phyloP scores from a whole-genome alignment of 2,329 filamentous ascomycete species.

The Ophiostoma sp. region DNA sequence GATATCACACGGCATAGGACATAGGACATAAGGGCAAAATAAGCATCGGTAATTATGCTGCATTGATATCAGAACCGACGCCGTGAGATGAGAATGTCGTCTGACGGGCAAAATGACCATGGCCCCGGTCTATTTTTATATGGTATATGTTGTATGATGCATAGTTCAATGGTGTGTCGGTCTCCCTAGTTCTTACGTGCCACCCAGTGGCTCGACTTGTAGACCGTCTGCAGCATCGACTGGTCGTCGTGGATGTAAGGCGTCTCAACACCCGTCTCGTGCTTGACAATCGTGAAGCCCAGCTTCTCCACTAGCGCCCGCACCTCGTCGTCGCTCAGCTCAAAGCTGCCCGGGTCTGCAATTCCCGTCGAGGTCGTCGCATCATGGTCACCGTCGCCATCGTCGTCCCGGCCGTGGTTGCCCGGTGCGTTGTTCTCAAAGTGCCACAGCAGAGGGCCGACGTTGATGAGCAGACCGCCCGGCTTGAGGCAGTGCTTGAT shows the following conservation, averaged over 20 bases:
- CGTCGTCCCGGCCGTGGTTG: constrained; percentile 54
- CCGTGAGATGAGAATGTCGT: constrained; percentile 8
- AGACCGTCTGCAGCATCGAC: constrained; percentile 85
- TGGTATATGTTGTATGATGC: neutral
- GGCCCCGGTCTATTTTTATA: neutral
- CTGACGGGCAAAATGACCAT: neutral
- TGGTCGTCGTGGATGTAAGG: constrained; percentile 84
- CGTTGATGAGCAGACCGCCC: constrained; percentile 82
- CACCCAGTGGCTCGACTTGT: constrained; percentile 80
- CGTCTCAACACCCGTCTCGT: constrained; percentile 60
- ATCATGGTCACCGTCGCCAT: constrained; percentile 53
- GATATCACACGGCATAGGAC: neutral
- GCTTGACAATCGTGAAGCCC: constrained; percentile 73
- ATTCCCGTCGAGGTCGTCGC: constrained; percentile 63
- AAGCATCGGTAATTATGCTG: neutral
- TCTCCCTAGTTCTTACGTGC: constrained; percentile 63
- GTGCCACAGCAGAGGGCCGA: constrained; percentile 93
- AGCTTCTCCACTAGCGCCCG: constrained; percentile 69
- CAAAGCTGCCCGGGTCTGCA: constrained; percentile 84
- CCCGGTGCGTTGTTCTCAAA: constrained; percentile 75
- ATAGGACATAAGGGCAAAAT: neutral
- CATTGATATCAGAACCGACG: neutral
- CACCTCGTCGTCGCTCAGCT: constrained; percentile 88
- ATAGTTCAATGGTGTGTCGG: neutral
- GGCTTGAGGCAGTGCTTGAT: constrained; percentile 74